phyloP scores from a whole-genome alignment of 495 filamentous ascomycete species.

The Tuber calosporum region DNA sequence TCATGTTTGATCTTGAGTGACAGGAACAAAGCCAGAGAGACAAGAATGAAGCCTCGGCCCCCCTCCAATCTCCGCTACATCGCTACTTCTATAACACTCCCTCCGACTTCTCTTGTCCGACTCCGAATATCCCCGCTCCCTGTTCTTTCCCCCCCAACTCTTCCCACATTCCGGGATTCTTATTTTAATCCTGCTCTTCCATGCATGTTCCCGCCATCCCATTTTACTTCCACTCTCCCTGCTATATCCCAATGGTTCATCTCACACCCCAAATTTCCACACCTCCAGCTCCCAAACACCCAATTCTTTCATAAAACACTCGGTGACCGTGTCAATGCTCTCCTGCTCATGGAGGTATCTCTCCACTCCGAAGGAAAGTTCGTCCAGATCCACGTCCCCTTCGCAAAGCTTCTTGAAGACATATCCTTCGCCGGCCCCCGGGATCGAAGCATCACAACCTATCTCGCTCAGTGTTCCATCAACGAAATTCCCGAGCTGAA shows the following conservation, averaged over 20 bases:
- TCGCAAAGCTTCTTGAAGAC: constrained; percentile 25
- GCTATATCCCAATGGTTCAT: constrained; percentile 34
- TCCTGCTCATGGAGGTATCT: constrained; percentile 24
- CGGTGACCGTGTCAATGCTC: constrained; percentile 3
- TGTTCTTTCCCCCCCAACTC: constrained; percentile 16
- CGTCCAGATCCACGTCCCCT: constrained; percentile 21
- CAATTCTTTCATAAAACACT: constrained; percentile 20
- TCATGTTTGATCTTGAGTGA: background rate
- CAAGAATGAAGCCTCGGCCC: background rate
- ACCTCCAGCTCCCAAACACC: constrained; percentile 10
- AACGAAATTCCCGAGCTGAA: constrained; percentile 51
- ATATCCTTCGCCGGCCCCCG: constrained; percentile 12
- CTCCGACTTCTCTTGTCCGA: background rate
- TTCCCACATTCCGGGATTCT: constrained; percentile 16
- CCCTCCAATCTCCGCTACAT: background rate
- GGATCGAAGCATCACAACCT: constrained; percentile 47
- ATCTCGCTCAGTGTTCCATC: constrained; percentile 68
- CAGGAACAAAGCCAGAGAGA: background rate
- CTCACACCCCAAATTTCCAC: constrained; percentile 12
- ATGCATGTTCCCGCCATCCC: constrained; percentile 23
- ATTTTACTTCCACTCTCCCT: constrained; percentile 30
- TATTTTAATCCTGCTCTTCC: constrained; percentile 22
- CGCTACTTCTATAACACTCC: background rate
- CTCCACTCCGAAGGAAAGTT: constrained; percentile 17
- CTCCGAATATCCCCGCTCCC: constrained; percentile 16